A percentile compares a stretch with the other conserved stretches of the same genome.
Conservation (phyloP, 1,284 basidiomycete genomes). For the Fomitopsis palustris region DNA sequence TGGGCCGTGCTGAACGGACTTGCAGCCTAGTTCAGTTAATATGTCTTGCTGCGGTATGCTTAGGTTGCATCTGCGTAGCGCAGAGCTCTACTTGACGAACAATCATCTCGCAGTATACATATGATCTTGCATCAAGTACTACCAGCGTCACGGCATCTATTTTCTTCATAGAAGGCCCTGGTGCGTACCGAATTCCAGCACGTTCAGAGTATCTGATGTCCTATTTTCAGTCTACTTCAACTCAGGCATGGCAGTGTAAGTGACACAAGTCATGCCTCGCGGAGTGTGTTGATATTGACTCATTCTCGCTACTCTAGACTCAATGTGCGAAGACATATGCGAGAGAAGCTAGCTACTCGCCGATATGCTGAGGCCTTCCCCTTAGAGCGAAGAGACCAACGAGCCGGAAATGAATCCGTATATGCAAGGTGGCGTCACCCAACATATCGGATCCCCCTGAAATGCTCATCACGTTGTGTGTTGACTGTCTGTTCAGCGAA, state of each 20-base stretch:
- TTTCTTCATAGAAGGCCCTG: background rate
- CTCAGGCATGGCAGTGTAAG: background rate
- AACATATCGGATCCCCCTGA: background rate
- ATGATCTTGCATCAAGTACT: background rate
- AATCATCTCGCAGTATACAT: background rate
- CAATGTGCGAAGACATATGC: background rate
- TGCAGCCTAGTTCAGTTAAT: background rate
- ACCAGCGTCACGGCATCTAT: background rate
- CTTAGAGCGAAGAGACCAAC: background rate
- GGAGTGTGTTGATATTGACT: background rate
- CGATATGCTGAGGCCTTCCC: background rate
- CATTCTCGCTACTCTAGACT: background rate
- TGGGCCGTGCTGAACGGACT: background rate
- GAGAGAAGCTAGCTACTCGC: slow-evolving; percentile 22
- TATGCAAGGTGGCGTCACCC: background rate
- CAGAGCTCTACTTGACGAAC: too few relatives aligned
- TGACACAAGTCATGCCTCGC: background rate
- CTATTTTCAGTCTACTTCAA: background rate
- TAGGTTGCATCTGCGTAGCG: background rate
- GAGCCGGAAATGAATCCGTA: background rate
- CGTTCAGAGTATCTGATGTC: too few relatives aligned
- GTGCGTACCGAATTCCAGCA: too few relatives aligned
- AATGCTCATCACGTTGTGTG: too few relatives aligned
- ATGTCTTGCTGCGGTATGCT: background rate
- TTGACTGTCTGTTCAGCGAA: too few relatives aligned